These are phyloP conservation scores for Nepenthes gracilis DNA, from an alignment of 148 eudicot genomes.

Conservation along the genomic window DNA sequence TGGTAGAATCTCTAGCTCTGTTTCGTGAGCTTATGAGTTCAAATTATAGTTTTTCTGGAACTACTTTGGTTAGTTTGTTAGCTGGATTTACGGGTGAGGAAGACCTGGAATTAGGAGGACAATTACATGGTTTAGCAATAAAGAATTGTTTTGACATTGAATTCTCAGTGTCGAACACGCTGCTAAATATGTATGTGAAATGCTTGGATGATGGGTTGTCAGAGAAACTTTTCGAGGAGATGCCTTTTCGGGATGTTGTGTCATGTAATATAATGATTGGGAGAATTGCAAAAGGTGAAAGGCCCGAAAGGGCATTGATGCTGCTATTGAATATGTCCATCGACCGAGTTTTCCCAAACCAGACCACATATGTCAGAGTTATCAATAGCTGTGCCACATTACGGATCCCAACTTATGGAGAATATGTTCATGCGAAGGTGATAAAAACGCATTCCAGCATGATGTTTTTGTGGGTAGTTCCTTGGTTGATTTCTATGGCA, in stretches of 20 bases:
- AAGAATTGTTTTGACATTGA: constrained; percentile 30
- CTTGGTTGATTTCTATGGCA: constrained; percentile 57
- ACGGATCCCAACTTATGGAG: constrained; percentile 22
- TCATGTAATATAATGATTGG: constrained; percentile 64
- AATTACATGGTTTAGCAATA: constrained; percentile 42
- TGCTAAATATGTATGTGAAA: constrained; percentile 50
- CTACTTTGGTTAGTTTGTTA: constrained; percentile 42
- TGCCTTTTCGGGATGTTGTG: constrained; percentile 36
- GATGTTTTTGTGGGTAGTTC: constrained; percentile 60
- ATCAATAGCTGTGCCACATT: constrained; percentile 37
- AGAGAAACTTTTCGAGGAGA: constrained; percentile 31
- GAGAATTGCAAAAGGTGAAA: constrained; percentile 25
- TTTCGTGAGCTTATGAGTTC: constrained; percentile 37
- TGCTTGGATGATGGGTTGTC: constrained; percentile 20
- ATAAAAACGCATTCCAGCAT: constrained; percentile 24
- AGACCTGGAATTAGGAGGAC: constrained; percentile 31
- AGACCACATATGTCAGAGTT: constrained; percentile 33
- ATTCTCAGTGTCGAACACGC: constrained; percentile 35
- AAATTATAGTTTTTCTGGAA: constrained; percentile 26
- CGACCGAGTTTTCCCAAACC: constrained; percentile 34
- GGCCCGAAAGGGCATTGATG: constrained; percentile 31
- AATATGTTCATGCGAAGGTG: constrained; percentile 44
- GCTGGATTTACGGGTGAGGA: constrained; percentile 30
- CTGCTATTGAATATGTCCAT: constrained; percentile 20
- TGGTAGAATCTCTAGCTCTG: constrained; percentile 29